Evolutionary conservation across 1,284 basidiomycete genomes (phyloP).

Genomic region (Omphalotus olearius): DNA sequence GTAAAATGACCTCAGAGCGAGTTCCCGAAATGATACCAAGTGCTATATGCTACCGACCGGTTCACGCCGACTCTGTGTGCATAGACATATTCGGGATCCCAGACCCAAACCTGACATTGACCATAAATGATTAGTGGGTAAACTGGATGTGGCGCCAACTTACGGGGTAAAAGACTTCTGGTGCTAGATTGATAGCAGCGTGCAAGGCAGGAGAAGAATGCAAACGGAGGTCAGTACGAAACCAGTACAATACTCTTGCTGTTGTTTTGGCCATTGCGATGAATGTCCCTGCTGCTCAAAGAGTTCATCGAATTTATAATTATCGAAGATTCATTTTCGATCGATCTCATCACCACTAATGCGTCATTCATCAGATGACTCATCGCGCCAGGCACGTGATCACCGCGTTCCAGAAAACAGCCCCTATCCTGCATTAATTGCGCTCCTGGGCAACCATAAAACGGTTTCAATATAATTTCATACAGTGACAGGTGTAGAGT

Average conservation of each 20-base stretch:
- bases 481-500: too few species aligned
- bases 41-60: slow-evolving; percentile 25
- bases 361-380: too few species aligned
- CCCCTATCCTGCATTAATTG: too few species aligned
- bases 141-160: neutral
- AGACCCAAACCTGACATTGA: slow-evolving; percentile 16
- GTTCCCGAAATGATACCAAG: slow-evolving; percentile 4
- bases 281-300: too few species aligned
- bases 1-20: neutral
- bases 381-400: too few species aligned
- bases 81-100: slow-evolving; percentile 34
- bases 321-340: too few species aligned
- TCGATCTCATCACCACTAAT: too few species aligned
- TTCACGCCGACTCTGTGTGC: slow-evolving; percentile 40
- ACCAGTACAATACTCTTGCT: slow-evolving; percentile 37
- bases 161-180: slow-evolving; percentile 36
- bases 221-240: slow-evolving; percentile 43
- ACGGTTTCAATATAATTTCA: too few species aligned
- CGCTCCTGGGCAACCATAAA: too few species aligned
- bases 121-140: neutral
- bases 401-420: too few species aligned
- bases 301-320: too few species aligned
- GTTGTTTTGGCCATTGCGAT: too few species aligned
- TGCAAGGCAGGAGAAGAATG: slow-evolving; percentile 43
- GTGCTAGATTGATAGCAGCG: slow-evolving; percentile 33